phyloP scores from a whole-genome alignment of 75 land plant genomes.

The Picea sitchensis region DNA sequence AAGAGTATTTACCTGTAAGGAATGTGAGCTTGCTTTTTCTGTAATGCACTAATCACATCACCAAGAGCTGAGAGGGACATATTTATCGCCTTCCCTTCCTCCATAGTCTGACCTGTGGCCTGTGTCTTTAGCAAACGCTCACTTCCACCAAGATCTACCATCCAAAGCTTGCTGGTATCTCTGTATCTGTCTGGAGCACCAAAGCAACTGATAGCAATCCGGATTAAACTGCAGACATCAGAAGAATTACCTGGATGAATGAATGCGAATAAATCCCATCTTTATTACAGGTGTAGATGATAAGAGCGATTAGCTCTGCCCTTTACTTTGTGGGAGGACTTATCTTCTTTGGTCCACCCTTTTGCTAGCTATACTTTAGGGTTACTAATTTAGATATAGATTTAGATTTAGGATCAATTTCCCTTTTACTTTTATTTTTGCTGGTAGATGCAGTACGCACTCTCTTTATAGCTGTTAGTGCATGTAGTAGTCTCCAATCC shows the following conservation, averaged over 20 bases:
- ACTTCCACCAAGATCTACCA: constrained; percentile 94
- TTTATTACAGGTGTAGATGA: background rate
- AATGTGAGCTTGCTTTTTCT: constrained; percentile 57
- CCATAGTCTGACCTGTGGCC: constrained; percentile 70
- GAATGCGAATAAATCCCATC: background rate
- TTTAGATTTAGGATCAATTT: background rate
- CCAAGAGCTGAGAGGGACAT: constrained; percentile 89
- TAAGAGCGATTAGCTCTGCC: background rate
- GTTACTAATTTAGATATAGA: constrained; percentile 2
- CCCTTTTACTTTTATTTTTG: too few species aligned
- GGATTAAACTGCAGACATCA: constrained; percentile 39
- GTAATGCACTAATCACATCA: constrained; percentile 85
- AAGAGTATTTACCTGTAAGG: constrained; percentile 68
- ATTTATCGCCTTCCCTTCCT: constrained; percentile 91
- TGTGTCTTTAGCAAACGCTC: constrained; percentile 77
- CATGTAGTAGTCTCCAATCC: too few species aligned
- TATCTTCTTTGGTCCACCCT: background rate
- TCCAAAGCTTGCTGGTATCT: constrained; percentile 74
- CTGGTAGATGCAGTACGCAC: too few species aligned
- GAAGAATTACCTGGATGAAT: background rate
- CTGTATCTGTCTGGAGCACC: constrained; percentile 32
- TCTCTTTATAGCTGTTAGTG: too few species aligned
- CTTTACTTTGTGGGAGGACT: background rate
- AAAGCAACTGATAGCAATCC: constrained; percentile 38
- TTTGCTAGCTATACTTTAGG: background rate